Conservation (phyloP, 176 grass and related monocot genomes). For the Echinochloa phyllopogon region DNA sequence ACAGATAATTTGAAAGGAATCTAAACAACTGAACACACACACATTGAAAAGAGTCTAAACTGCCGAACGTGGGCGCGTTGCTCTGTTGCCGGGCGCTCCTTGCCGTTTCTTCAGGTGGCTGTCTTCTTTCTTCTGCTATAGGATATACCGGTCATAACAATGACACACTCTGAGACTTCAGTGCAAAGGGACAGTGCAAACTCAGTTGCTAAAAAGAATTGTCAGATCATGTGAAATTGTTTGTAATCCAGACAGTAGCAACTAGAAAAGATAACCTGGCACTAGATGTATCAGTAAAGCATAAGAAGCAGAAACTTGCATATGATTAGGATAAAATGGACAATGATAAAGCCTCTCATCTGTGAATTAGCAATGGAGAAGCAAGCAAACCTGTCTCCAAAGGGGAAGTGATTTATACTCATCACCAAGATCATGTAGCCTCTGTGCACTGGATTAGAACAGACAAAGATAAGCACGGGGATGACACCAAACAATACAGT, state of each 20-base stretch:
- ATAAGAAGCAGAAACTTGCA: conserved; percentile 15
- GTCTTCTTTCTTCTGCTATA: no score
- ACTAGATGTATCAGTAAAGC: conserved; percentile 21
- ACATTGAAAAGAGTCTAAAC: no score
- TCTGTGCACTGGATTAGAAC: conserved; percentile 72
- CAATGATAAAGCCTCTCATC: conserved; percentile 11
- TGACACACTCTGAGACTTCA: neutral
- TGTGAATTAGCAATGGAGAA: conserved; percentile 39
- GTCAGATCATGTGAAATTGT: neutral
- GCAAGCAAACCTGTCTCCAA: conserved; percentile 84
- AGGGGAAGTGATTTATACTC: conserved; percentile 78
- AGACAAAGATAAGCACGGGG: conserved; percentile 30
- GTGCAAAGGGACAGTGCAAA: neutral
- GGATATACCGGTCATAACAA: no score
- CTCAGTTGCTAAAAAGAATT: neutral
- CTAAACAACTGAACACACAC: no score
- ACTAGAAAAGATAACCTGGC: conserved; percentile 6
- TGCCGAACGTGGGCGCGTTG: no score
- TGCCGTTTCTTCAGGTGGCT: no score
- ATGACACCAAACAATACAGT: conserved; percentile 21
- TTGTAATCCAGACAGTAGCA: conserved; percentile 8
- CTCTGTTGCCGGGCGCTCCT: no score
- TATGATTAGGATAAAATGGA: conserved; percentile 28
- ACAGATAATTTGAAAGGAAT: no score
- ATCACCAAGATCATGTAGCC: conserved; percentile 67